Percentiles rank a stretch among this genome's conserved stretches.
These are phyloP conservation scores for Macadamia tetraphylla DNA, from an alignment of 164 flowering plant species.

Conservation along the genomic window DNA sequence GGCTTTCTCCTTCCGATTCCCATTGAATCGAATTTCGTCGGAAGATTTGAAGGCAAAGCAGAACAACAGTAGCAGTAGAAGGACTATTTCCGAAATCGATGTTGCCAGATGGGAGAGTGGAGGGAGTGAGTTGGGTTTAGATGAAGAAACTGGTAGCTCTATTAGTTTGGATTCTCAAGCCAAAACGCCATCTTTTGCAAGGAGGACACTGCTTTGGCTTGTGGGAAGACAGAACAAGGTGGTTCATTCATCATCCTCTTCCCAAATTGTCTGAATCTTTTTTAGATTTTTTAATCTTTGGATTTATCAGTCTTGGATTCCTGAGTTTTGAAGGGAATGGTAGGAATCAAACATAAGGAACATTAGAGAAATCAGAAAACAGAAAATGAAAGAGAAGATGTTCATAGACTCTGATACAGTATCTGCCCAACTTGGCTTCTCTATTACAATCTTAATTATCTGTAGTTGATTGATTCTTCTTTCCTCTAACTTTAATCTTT, in stretches of 20 bases:
- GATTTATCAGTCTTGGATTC: constrained; percentile 10
- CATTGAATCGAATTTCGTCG: constrained; percentile 18
- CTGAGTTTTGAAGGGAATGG: constrained; percentile 14
- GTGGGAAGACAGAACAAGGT: constrained; percentile 70
- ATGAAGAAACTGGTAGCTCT: constrained; percentile 42
- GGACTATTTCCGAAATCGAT: constrained; percentile 41
- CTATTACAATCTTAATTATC: background rate
- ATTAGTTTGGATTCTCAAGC: constrained; percentile 40
- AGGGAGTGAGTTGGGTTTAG: constrained; percentile 34
- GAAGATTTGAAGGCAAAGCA: constrained; percentile 30
- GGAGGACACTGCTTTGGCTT: constrained; percentile 61
- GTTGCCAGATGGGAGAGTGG: constrained; percentile 31
- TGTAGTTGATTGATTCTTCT: background rate
- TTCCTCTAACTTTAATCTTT: background rate
- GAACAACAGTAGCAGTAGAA: constrained; percentile 14
- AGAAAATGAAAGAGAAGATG: background rate
- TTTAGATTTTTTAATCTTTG: constrained; percentile 1
- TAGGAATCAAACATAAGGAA: background rate
- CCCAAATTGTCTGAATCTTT: constrained; percentile 27
- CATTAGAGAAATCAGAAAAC: background rate
- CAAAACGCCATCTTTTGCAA: constrained; percentile 49
- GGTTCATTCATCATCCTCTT: constrained; percentile 58
- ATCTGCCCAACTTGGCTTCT: background rate
- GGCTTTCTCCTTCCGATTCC: constrained; percentile 64
- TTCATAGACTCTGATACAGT: constrained; percentile 4